Conservation (phyloP, 108 stramenopile genomes). For the Bacterosira constricta region DNA sequence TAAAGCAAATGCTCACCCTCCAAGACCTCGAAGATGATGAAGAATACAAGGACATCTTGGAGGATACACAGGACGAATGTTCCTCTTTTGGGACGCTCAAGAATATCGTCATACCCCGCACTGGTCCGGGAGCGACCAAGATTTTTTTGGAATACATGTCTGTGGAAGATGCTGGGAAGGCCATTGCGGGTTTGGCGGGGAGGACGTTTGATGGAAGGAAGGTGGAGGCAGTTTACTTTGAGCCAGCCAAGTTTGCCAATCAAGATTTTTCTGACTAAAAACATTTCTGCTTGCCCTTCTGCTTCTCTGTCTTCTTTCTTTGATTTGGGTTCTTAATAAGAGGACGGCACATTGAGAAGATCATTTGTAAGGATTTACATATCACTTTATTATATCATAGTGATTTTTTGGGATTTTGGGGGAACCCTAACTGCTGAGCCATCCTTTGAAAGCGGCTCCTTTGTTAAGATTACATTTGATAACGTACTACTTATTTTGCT, state of each 20-base stretch:
- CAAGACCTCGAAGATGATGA: slow-evolving; percentile 83
- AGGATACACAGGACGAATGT: slow-evolving; percentile 95
- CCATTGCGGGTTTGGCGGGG: slow-evolving; percentile 73
- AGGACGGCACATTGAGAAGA: too few species aligned
- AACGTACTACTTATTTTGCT: too few species aligned
- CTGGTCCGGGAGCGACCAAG: slow-evolving; percentile 79
- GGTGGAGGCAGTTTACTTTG: slow-evolving; percentile 73
- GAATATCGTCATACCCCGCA: slow-evolving; percentile 78
- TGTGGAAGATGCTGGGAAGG: slow-evolving; percentile 71
- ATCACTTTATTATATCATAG: too few species aligned
- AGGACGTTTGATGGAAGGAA: slow-evolving; percentile 86
- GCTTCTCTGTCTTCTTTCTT: slow-evolving; percentile 8
- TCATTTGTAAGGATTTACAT: too few species aligned
- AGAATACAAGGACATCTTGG: slow-evolving; percentile 87
- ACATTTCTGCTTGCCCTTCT: background rate
- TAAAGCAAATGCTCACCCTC: slow-evolving; percentile 89
- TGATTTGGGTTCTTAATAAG: too few species aligned
- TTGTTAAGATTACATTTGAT: too few species aligned
- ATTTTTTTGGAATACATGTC: slow-evolving; percentile 85
- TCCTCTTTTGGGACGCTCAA: slow-evolving; percentile 85
- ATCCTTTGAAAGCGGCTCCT: too few species aligned
- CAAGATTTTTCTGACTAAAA: slow-evolving; percentile 45
- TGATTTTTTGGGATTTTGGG: too few species aligned
- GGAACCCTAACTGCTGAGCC: too few species aligned
- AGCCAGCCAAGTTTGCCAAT: slow-evolving; percentile 75